Evolutionary conservation across 306 rosid genomes (phyloP), one percentile per base, ranked within the genome.

Genomic region (Sicyos edulis): DNA sequence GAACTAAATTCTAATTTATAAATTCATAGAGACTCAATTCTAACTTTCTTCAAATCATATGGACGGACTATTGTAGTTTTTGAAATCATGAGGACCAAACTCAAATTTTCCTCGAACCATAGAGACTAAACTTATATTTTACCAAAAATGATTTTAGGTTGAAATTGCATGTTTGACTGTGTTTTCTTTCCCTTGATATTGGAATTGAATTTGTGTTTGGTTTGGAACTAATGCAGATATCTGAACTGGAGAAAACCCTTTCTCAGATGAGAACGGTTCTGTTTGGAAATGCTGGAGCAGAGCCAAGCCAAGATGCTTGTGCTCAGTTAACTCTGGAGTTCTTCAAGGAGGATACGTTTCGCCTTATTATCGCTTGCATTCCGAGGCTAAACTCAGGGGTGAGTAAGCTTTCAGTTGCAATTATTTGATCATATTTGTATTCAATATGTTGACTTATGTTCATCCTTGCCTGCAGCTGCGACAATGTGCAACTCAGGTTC

Each of bases 221-320:
- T 16, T 22, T 40, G 56, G 66, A 34, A 53, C 37, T 37, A 7
- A 10, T 42, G 78, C 79, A 85, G 90, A 78, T 82, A 20, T 34
- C 51, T 14, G 90, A 86, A 0, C 63, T 91, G 70, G 49, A 78
- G 24, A 88, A 82, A 74, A 59, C 80, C 10, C 78, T 91, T 11
- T 32, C 71, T 54, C 89, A 85, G 55, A 79, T 86, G 44, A 85
- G 82, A 51, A 79, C 82, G 0, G n/a, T 79, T 73, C 83, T 91
- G 1, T 91, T 79, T 77, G 96, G 96, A 19, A 64, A 73, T 51
- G 87, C 74, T 17, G 90, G 52, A 52, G 71, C 83, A 10, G 96
- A 88, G 75, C 92, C 96, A 22, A 76, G 45, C 68, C 63, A 76
- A 34, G 95, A 86, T 8, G 85, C 88, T 8, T 90, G 95, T 73